Conservation (phyloP, 2,329 filamentous ascomycete genomes). For the Dothistroma pini region DNA sequence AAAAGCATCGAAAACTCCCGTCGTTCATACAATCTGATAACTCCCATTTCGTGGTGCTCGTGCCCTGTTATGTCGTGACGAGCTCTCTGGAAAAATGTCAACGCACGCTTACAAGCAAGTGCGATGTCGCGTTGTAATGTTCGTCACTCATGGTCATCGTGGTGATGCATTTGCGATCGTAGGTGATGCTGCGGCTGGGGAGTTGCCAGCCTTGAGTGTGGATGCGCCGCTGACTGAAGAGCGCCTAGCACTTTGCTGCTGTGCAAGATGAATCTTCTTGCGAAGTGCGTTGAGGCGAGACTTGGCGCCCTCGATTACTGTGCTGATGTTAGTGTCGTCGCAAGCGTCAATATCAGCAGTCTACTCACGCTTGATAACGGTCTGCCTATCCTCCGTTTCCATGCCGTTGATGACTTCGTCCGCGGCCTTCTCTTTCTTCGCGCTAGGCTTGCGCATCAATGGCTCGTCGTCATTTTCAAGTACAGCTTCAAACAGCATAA, state of each 20-base stretch:
- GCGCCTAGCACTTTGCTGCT: conserved; percentile 36
- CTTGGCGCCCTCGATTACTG: conserved; percentile 47
- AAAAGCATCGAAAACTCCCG: background rate
- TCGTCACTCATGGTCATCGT: conserved; percentile 13
- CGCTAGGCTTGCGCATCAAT: conserved; percentile 44
- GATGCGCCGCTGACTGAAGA: conserved; percentile 19
- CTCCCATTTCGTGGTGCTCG: background rate
- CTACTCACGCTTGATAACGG: conserved; percentile 67
- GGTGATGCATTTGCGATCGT: conserved; percentile 20
- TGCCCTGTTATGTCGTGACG: conserved; percentile 3
- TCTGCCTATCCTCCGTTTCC: conserved; percentile 68
- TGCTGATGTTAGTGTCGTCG: conserved; percentile 25
- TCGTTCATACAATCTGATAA: background rate
- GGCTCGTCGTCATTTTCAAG: conserved; percentile 72
- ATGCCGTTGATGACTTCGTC: conserved; percentile 50
- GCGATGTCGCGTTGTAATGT: background rate
- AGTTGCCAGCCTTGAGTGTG: conserved; percentile 19
- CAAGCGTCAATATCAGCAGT: background rate
- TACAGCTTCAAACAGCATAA: conserved; percentile 92
- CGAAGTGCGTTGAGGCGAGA: conserved; percentile 41
- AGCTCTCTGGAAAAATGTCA: background rate
- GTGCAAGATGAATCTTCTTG: conserved; percentile 43
- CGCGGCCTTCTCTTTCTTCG: conserved; percentile 45
- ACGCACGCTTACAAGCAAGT: conserved; percentile 1
- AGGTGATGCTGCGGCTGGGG: conserved; percentile 14